Conservation (phyloP, 305 asterid species). For the Salvia sclarea region DNA sequence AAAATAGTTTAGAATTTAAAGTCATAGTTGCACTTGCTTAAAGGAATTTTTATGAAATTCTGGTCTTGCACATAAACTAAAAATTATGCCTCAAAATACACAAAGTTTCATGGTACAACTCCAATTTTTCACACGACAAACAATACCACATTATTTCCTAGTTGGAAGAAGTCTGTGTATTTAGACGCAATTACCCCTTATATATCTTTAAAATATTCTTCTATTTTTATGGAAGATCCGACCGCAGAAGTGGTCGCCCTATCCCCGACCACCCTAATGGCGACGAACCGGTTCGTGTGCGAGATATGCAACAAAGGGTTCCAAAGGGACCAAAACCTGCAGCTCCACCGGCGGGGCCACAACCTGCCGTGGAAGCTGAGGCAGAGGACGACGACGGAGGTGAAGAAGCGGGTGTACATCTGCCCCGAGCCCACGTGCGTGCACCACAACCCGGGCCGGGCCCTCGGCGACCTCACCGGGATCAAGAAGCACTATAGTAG, state of each 20-base stretch:
- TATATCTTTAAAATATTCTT: too few species aligned
- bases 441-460: slow-evolving; percentile 75
- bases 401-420: slow-evolving; percentile 70
- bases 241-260: slow-evolving; percentile 83
- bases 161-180: too few species aligned
- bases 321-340: slow-evolving; percentile 85
- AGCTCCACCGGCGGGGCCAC: slow-evolving; percentile 81
- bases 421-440: slow-evolving; percentile 86
- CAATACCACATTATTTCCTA: too few species aligned
- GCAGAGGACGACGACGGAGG: slow-evolving; percentile 64
- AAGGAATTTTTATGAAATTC: too few species aligned
- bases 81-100: too few species aligned
- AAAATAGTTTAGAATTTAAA: too few species aligned
- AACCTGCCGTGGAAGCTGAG: slow-evolving; percentile 90
- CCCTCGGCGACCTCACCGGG: slow-evolving; percentile 88
- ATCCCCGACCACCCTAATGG: slow-evolving; percentile 85
- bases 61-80: too few species aligned
- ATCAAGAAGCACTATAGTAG: slow-evolving; percentile 89
- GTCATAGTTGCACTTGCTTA: too few species aligned
- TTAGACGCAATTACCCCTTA: too few species aligned
- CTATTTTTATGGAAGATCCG: slow-evolving; percentile 76
- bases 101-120: too few species aligned
- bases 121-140: too few species aligned
- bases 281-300: slow-evolving; percentile 82
- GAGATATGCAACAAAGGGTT: slow-evolving; percentile 86